Evolutionary conservation across 2,329 filamentous ascomycete species (phyloP), one percentile per base, ranked within the genome.

Genomic region (Lojkania enalia): DNA sequence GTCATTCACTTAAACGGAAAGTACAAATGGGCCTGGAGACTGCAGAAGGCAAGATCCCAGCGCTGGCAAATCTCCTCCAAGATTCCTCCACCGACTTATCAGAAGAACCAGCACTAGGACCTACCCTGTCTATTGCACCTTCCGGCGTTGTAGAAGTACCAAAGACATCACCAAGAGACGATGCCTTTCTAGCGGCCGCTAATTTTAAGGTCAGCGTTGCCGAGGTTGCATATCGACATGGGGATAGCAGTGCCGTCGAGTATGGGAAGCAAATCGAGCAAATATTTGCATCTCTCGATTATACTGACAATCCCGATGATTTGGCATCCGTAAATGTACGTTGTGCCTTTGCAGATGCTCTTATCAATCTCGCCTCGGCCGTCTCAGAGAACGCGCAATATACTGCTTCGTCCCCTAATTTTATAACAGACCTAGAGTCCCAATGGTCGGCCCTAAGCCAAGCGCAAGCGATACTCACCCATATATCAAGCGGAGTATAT

Each of bases 181-280:
- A 84, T 57, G 74, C 79, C 15, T 67, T 72, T 2, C 70, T 86
- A 18, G 76, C 78, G 3, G 71, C 74, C 19, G 82, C 82, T 5
- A 79, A 74, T 37, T 84, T 86, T 61, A 67, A 77, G 13, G 75
- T 76, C 35, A 76, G 78, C 3, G 63, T 84, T 35, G 75, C 79
- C 7, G 81, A 84, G 50, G 72, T 79, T 1, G 74, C 79, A 38
- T 86, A 81, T 60, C 76, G 77, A 27, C 71, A 68, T 38, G 72
- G 73, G 25, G 65, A 71, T 38, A 76, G 78, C 41, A 74, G 80
- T 31, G 58, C 77, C 15, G 61, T 71, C 29, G 77, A 77, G n/a
- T 85, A 85, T 63, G 71, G 77, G n/a, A 57, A 58, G 20, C 60
- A 70, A 2, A 52, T 77, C 7, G 57, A 63, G 12, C 37, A 50